A percentile compares a stretch with the other conserved stretches of the same genome.
Evolutionary conservation across 768 basidiomycete species (phyloP).

Genomic region (Panaeolus cyanescens): DNA sequence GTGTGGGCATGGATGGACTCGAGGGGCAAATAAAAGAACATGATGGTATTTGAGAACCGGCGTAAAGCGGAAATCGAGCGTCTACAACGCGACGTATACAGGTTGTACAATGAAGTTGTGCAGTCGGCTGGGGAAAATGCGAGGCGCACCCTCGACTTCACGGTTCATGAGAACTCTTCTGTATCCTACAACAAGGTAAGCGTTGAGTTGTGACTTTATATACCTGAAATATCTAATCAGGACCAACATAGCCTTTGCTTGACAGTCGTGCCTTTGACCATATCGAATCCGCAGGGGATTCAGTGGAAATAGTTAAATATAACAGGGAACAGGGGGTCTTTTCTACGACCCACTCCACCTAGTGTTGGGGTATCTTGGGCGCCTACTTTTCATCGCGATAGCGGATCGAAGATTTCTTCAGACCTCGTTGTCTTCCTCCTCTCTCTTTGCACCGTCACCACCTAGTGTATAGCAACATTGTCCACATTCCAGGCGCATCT

Average conservation of each 20-base stretch:
- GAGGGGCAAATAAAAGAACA: too few species aligned
- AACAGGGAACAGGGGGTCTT: neutral
- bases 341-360: neutral
- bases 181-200: neutral
- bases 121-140: slow-evolving; percentile 8
- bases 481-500: neutral
- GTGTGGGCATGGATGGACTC: too few species aligned
- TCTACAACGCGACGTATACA: neutral
- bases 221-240: neutral
- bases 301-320: neutral
- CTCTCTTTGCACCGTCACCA: neutral
- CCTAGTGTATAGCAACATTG: neutral
- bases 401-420: neutral
- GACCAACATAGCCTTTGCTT: neutral
- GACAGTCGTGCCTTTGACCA: neutral
- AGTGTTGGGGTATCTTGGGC: neutral
- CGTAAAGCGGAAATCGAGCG: neutral
- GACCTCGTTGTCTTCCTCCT: neutral
- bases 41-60: too few species aligned
- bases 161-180: too few species aligned
- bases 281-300: neutral
- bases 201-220: neutral
- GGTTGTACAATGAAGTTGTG: neutral
- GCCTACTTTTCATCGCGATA: neutral
- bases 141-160: too few species aligned